A percentile compares a stretch with the other conserved stretches of the same genome.
Evolutionary conservation across 108 stramenopile genomes (phyloP).

Genomic region (Mayamaea pseudoterrestris): DNA sequence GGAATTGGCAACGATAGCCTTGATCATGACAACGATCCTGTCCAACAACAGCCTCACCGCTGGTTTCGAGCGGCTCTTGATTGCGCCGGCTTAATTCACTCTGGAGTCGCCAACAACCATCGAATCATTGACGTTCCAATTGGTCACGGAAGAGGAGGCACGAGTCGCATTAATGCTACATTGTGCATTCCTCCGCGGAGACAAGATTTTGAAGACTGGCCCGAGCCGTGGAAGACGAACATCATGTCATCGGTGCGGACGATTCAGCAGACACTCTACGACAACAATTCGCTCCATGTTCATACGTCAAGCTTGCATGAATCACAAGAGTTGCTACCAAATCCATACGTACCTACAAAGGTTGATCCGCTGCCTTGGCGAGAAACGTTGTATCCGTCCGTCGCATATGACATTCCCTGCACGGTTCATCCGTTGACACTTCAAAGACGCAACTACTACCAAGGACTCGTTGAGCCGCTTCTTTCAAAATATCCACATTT

Average conservation of each 20-base stretch:
- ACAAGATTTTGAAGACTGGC: slow-evolving; percentile 46
- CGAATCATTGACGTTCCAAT: slow-evolving; percentile 21
- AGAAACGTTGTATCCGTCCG: background rate
- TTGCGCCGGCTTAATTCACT: no score
- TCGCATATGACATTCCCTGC: background rate
- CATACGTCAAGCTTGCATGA: no score
- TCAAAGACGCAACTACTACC: slow-evolving; percentile 46
- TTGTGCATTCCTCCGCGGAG: slow-evolving; percentile 26
- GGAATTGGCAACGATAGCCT: no score
- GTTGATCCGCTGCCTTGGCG: no score
- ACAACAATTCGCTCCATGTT: background rate
- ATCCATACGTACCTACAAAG: no score
- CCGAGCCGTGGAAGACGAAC: slow-evolving; percentile 1
- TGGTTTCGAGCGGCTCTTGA: slow-evolving; percentile 21
- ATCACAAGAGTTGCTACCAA: background rate
- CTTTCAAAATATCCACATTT: slow-evolving; percentile 11
- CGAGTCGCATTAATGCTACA: slow-evolving; percentile 66
- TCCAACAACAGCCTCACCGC: slow-evolving; percentile 1
- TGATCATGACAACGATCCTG: background rate
- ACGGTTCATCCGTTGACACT: no score
- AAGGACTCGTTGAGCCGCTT: slow-evolving; percentile 41
- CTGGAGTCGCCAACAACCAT: slow-evolving; percentile 11
- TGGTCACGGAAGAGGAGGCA: slow-evolving; percentile 51
- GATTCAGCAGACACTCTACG: background rate
- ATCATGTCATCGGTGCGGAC: background rate